phyloP scores from a whole-genome alignment of 345 rosid genomes.

The Eucalyptus brandiana region DNA sequence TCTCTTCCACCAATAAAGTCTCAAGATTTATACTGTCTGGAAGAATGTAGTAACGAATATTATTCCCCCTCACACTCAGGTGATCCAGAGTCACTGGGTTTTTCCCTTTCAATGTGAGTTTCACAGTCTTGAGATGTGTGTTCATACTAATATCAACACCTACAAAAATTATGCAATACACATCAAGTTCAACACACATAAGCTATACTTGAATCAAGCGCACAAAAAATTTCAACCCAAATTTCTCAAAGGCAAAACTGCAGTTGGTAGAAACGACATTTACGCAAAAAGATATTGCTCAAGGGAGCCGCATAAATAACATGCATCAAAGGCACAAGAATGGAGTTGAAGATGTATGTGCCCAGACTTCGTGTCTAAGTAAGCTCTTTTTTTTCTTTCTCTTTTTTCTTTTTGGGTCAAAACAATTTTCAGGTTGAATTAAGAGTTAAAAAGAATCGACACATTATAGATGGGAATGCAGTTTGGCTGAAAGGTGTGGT shows the following conservation, averaged over 20 bases:
- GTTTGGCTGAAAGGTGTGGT: background rate
- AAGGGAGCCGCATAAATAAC: background rate
- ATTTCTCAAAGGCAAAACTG: background rate
- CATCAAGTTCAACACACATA: background rate
- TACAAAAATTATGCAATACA: constrained; percentile 3
- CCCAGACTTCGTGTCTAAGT: background rate
- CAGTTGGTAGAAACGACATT: background rate
- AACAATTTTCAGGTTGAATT: too few species aligned
- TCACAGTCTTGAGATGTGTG: constrained; percentile 92
- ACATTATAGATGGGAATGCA: background rate
- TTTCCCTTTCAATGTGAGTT: constrained; percentile 84
- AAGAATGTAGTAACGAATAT: constrained; percentile 89
- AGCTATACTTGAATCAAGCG: background rate
- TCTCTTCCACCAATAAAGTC: constrained; percentile 91
- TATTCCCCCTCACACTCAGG: constrained; percentile 92
- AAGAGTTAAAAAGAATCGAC: too few species aligned
- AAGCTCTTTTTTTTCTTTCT: background rate
- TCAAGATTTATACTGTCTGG: constrained; percentile 99
- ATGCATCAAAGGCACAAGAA: background rate
- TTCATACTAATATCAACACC: constrained; percentile 99
- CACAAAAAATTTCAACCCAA: background rate
- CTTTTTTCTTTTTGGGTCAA: too few species aligned
- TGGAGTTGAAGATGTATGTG: background rate
- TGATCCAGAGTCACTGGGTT: constrained; percentile 86
- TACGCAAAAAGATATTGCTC: background rate